Evolutionary conservation across 257 asterid species (phyloP).

Genomic region (Scutellaria barbata): DNA sequence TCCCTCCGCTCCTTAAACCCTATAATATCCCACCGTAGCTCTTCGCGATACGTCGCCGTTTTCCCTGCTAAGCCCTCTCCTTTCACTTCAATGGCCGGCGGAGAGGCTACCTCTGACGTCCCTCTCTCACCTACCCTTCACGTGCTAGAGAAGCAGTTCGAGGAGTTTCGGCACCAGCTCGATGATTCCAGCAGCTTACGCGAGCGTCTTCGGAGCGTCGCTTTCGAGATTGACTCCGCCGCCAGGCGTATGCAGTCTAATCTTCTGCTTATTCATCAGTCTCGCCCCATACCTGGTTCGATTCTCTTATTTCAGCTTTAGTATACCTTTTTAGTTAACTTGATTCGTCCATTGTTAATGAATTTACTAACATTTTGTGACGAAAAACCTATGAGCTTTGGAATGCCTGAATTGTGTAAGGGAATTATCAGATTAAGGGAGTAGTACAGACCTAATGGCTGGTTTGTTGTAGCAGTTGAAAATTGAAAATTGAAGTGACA

Average conservation of each 20-base stretch:
- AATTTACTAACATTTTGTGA: background rate
- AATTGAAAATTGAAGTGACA: background rate
- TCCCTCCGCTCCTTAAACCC: constrained; percentile 47
- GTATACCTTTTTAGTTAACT: background rate
- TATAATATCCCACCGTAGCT: constrained; percentile 35
- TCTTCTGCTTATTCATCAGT: constrained; percentile 80
- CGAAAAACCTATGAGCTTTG: background rate
- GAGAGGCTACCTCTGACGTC: constrained; percentile 40
- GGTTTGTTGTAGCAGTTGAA: background rate
- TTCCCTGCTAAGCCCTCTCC: constrained; percentile 34
- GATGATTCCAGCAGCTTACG: constrained; percentile 72
- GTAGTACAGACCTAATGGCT: background rate
- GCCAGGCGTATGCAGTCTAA: constrained; percentile 73
- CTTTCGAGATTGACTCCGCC: constrained; percentile 77
- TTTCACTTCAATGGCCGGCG: constrained; percentile 54
- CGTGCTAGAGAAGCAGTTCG: constrained; percentile 74
- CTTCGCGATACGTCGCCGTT: constrained; percentile 28
- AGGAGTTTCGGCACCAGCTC: constrained; percentile 66
- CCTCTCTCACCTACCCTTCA: constrained; percentile 52
- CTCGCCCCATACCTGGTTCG: constrained; percentile 67
- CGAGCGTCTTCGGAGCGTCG: constrained; percentile 75
- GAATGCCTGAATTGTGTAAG: background rate
- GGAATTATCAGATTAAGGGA: background rate
- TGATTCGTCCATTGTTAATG: background rate
- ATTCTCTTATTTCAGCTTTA: constrained; percentile 12